Percentiles rank a stretch among this genome's conserved stretches.
phyloP scores from a whole-genome alignment of 257 asterid genomes.

The Petunia axillaris region DNA sequence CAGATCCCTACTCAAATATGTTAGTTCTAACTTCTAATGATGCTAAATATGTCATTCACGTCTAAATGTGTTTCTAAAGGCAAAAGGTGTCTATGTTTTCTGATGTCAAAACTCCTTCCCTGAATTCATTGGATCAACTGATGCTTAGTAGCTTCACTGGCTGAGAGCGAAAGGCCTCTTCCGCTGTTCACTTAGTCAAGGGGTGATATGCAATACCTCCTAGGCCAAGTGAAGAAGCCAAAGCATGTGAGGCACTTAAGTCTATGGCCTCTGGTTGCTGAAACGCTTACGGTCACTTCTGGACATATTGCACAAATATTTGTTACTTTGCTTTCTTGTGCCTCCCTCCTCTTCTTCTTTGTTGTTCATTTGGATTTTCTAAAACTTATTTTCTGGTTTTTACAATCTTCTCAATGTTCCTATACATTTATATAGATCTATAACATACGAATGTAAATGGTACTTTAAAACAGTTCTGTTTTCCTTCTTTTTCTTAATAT shows the following conservation, averaged over 20 bases:
- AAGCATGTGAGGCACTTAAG: not conserved
- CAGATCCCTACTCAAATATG: not conserved
- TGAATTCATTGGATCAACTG: not conserved
- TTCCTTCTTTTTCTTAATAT: not conserved
- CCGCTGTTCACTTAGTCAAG: not conserved
- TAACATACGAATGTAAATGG: not conserved
- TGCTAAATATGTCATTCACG: not conserved
- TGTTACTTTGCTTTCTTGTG: not conserved
- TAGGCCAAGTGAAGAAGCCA: slow-evolving; percentile 13
- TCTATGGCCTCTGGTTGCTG: not conserved
- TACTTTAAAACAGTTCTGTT: not conserved
- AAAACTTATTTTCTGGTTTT: not conserved
- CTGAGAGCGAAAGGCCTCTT: not conserved
- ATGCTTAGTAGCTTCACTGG: not conserved
- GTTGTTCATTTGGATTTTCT: not conserved
- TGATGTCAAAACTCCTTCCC: slow-evolving; percentile 13
- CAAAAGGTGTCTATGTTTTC: not conserved
- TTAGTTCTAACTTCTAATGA: not conserved
- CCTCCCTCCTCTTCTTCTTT: not conserved
- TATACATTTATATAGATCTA: not conserved
- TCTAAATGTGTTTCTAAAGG: slow-evolving; percentile 3
- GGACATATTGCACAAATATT: not conserved
- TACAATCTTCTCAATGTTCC: not conserved
- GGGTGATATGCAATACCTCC: not conserved
- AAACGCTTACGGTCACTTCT: not conserved